phyloP scores from a whole-genome alignment of 805 yeast genomes.

The Hanseniaspora clermontiae region DNA sequence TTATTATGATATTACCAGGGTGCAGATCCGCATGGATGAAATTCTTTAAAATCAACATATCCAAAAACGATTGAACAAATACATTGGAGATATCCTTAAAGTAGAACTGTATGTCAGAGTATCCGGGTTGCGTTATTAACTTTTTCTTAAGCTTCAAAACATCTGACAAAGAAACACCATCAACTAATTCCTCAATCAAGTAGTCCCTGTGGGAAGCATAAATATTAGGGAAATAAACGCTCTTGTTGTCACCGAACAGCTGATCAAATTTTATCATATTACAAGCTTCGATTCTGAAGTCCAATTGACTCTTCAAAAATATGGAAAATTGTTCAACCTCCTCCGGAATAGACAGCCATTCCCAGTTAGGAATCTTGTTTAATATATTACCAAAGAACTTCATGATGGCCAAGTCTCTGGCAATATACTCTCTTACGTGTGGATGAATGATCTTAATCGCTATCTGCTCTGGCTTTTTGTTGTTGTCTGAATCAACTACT shows the following conservation, averaged over 20 bases:
- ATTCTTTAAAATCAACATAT: constrained; percentile 85
- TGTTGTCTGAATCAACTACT: constrained; percentile 43
- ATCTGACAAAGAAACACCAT: constrained; percentile 70
- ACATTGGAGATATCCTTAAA: constrained; percentile 30
- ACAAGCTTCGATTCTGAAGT: constrained; percentile 76
- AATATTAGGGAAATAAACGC: constrained; percentile 22
- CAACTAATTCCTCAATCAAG: constrained; percentile 52
- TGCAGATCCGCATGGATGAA: constrained; percentile 95
- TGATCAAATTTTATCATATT: constrained; percentile 60
- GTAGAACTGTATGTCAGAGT: not conserved
- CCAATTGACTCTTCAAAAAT: constrained; percentile 80
- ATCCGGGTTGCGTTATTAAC: not conserved
- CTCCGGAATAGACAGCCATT: constrained; percentile 90
- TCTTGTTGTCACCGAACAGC: constrained; percentile 1
- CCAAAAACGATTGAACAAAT: constrained; percentile 79
- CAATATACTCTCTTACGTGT: constrained; percentile 53
- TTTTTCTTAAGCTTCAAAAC: constrained; percentile 38
- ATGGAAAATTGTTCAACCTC: constrained; percentile 81
- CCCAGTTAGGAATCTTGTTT: constrained; percentile 80
- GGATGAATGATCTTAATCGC: constrained; percentile 93
- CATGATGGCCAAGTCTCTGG: constrained; percentile 78
- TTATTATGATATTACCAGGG: constrained; percentile 70
- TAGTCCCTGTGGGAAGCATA: constrained; percentile 68
- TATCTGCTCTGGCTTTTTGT: constrained; percentile 30
- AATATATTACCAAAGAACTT: constrained; percentile 58